Evolutionary conservation across 192 early-diverging fungal species (phyloP), one percentile per base, ranked within the genome.

Genomic region (Oehlia diaphana): DNA sequence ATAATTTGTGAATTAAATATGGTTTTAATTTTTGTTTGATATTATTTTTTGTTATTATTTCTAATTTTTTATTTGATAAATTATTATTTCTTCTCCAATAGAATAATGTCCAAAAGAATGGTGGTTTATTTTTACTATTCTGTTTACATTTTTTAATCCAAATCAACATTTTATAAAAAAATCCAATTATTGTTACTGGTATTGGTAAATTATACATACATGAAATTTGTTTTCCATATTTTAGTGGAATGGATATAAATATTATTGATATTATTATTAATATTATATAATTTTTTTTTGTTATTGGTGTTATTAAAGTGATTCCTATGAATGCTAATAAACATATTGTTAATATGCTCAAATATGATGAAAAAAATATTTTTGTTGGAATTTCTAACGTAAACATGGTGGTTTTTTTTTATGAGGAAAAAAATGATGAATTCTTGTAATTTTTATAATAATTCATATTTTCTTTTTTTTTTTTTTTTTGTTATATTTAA

Each of bases 61-160:
- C n/a, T 28, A 65, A 21, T 31, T 23, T 12, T 13, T 65, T 31
- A 12, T 12, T 31, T 28, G 28, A 65, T 14, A 6, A 6, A 19
- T 4, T 65, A 28, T 23, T 12, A 31, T 65, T 26, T 3, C 31
- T 65, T 65, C 28, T 65, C 64, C 64, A 65, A 31, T 13, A 31
- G 13, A 65, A 65, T 65, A 65, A 65, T 65, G 64, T 65, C 23
- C 7, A 65, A 28, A 31, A 28, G 28, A 65, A 65, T 28, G 64
- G 64, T 65, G n/a, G n/a, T 8, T 1, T 13, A 12, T 65, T 28
- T 26, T 65, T 65, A 28, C 13, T 14, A 6, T 28, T 31, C 8
- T 65, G 23, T 65, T 65, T 31, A 31, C 13, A 65, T 65, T 65
- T 65, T 65, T 65, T 65, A 12, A 65, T 21, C 64, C 64, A 65